These are phyloP conservation scores for Kluyveromyces marxianus DNA, from an alignment of 1,139 yeast species.

Conservation along the genomic window DNA sequence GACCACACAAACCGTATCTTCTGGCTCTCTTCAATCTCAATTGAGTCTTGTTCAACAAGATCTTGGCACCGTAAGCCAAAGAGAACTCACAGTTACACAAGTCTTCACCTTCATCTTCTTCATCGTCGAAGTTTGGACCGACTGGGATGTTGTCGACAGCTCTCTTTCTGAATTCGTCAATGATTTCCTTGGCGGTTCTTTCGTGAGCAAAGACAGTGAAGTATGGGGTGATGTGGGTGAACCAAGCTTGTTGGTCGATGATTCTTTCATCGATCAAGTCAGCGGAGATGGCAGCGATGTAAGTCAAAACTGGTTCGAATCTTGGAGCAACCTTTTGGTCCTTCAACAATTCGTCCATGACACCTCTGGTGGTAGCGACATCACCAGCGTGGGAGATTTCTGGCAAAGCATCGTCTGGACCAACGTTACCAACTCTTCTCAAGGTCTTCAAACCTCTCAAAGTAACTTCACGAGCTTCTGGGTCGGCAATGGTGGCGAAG, in stretches of 20 bases:
- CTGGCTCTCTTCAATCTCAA: slow-evolving; percentile 98
- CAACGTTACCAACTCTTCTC: slow-evolving; percentile 97
- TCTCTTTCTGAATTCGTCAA: slow-evolving; percentile 92
- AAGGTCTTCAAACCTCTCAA: slow-evolving; percentile 94
- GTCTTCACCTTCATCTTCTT: slow-evolving; percentile 99
- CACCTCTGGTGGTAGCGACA: slow-evolving; percentile 73
- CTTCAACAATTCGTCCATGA: slow-evolving; percentile 66
- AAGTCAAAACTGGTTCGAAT: slow-evolving; percentile 69
- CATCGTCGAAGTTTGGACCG: slow-evolving; percentile 94
- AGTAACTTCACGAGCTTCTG: slow-evolving; percentile 99
- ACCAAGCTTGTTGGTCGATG: slow-evolving; percentile 89
- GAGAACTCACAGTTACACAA: slow-evolving; percentile 99
- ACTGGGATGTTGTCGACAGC: slow-evolving; percentile 97
- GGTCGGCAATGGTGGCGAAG: slow-evolving; percentile 96
- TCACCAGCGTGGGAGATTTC: slow-evolving; percentile 99
- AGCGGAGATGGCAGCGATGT: slow-evolving; percentile 96
- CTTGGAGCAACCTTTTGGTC: slow-evolving; percentile 59
- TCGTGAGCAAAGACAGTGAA: slow-evolving; percentile 94
- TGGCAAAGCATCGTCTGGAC: slow-evolving; percentile 82
- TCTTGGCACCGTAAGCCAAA: slow-evolving; percentile 99
- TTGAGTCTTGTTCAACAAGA: slow-evolving; percentile 98
- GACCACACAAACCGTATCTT: slow-evolving; percentile 99
- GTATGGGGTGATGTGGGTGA: slow-evolving; percentile 81
- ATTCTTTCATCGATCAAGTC: slow-evolving; percentile 97
- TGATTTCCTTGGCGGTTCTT: slow-evolving; percentile 80